Conservation (phyloP, 163 green algal genomes). For the Scenedesmus sp. region DNA sequence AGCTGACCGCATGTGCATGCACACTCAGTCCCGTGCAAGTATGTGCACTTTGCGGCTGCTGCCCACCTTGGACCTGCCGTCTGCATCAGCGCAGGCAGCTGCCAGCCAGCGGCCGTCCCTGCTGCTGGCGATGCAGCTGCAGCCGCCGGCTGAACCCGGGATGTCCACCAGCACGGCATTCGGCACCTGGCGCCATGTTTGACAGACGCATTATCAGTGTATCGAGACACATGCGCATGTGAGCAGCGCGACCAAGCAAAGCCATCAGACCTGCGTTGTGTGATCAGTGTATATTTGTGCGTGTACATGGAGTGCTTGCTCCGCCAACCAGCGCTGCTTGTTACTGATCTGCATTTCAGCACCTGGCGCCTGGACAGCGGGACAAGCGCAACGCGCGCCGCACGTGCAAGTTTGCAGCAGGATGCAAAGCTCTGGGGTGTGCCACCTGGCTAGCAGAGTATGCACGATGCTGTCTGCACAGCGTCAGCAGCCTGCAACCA, state of each 20-base stretch:
- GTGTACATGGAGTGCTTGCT: no score
- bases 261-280: no score
- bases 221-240: no score
- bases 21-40: neutral
- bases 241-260: no score
- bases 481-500: no score
- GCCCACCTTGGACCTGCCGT: slow-evolving; percentile 26
- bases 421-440: neutral
- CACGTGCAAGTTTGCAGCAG: neutral
- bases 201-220: neutral
- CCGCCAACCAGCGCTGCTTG: no score
- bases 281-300: neutral
- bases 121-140: slow-evolving; percentile 3
- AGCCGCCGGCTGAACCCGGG: slow-evolving; percentile 32
- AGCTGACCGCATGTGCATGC: neutral
- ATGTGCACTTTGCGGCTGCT: no score
- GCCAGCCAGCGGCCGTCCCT: slow-evolving; percentile 47
- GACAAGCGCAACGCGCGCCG: no score
- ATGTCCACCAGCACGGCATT: slow-evolving; percentile 27
- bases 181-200: slow-evolving; percentile 26
- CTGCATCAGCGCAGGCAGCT: slow-evolving; percentile 18
- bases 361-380: neutral
- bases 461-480: no score
- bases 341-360: no score
- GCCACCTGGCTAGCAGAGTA: neutral